phyloP scores from a whole-genome alignment of 345 rosid species.

The Eucalyptus brandiana region DNA sequence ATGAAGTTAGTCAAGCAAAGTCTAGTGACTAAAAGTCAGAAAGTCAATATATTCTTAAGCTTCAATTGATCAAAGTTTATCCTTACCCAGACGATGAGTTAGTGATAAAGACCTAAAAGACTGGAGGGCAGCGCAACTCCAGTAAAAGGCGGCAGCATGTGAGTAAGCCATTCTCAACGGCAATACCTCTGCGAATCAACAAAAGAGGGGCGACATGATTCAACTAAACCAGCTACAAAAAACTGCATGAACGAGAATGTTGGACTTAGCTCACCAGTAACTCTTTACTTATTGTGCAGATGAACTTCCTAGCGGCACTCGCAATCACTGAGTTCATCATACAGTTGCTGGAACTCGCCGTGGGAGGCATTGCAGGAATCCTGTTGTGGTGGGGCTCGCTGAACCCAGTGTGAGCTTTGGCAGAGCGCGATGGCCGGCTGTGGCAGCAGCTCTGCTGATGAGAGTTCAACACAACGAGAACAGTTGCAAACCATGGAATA shows the following conservation, averaged over 20 bases:
- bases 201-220: not conserved
- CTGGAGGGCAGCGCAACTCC: not conserved
- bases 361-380: not conserved
- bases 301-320: not conserved
- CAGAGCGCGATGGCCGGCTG: not conserved
- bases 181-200: not conserved
- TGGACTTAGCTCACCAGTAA: not conserved
- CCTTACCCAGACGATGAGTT: not conserved
- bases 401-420: fast-evolving
- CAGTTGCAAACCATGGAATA: not conserved
- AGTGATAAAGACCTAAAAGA: not conserved
- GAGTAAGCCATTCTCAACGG: not conserved
- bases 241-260: not conserved
- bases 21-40: not conserved
- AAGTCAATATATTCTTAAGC: not conserved
- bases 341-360: not conserved
- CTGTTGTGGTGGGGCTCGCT: not conserved
- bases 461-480: not conserved
- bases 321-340: not conserved
- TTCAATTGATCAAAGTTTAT: not conserved
- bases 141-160: not conserved
- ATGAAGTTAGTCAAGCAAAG: too few species aligned
- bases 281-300: not conserved
- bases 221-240: not conserved
- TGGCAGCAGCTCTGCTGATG: not conserved